A percentile compares a stretch with the other conserved stretches of the same genome.
phyloP scores from a whole-genome alignment of 257 asterid species.

The Nicotiana tomentosiformis region DNA sequence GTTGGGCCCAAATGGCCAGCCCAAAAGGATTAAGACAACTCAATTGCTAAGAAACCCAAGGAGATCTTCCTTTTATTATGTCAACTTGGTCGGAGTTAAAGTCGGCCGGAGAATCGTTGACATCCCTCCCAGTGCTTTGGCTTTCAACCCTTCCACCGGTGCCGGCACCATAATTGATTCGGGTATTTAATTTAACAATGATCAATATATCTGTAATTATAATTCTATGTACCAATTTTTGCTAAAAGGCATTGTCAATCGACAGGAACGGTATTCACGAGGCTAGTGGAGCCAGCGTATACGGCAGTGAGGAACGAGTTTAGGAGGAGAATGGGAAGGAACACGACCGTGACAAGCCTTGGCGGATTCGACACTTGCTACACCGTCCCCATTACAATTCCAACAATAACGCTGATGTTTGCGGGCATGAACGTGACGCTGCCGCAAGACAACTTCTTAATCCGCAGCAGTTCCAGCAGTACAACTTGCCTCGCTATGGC shows the following conservation, averaged over 20 bases:
- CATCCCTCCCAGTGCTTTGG: slow-evolving; percentile 51
- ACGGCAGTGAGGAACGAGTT: slow-evolving; percentile 68
- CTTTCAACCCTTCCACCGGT: slow-evolving; percentile 58
- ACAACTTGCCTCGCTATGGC: slow-evolving; percentile 74
- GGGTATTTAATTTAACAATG: slow-evolving; percentile 23
- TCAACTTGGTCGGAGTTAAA: slow-evolving; percentile 49
- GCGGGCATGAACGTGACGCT: slow-evolving; percentile 76
- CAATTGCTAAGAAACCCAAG: slow-evolving; percentile 60
- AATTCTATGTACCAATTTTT: not conserved
- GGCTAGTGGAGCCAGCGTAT: slow-evolving; percentile 75
- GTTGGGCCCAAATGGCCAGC: slow-evolving; percentile 70
- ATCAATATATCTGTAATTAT: not conserved
- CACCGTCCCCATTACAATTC: slow-evolving; percentile 49
- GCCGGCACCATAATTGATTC: slow-evolving; percentile 81
- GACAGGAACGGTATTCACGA: slow-evolving; percentile 66
- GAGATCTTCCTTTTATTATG: slow-evolving; percentile 73
- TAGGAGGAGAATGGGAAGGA: slow-evolving; percentile 64
- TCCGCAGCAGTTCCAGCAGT: slow-evolving; percentile 50
- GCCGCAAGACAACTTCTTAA: slow-evolving; percentile 73
- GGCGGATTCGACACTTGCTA: slow-evolving; percentile 99
- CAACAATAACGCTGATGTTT: slow-evolving; percentile 70
- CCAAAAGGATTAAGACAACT: slow-evolving; percentile 50
- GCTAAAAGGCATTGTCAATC: not conserved
- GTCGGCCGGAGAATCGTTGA: slow-evolving; percentile 45
- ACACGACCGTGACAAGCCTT: slow-evolving; percentile 48